Evolutionary conservation across 2,329 filamentous ascomycete species (phyloP), one percentile per base, ranked within the genome.

Genomic region (Ceratocystis alfenasii): DNA sequence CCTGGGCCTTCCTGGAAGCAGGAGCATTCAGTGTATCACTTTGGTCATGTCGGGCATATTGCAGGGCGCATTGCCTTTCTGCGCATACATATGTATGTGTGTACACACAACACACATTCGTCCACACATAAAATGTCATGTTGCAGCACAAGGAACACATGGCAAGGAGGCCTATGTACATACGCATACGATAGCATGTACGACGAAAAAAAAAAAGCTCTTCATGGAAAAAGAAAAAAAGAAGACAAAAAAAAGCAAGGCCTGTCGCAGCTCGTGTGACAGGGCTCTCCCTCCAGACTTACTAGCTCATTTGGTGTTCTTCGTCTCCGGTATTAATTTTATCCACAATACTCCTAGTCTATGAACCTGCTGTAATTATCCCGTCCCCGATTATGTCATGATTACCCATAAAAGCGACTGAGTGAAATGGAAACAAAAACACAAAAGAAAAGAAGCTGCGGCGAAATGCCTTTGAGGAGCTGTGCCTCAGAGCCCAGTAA

Each of bases 91-190:
- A 50, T 20, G n/a, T 25, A 20, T 28, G 48, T 28, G 28, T 28
- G 48, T 53, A 53, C 22, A 15, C 25, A 25, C 22, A 25, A 41
- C 36, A 41, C 36, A 41, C 10, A 41, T 41, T 41, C 12, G 36
- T 12, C 36, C 12, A 15, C 36, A 41, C 12, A 41, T 41, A 41
- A 15, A 41, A 41, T 41, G 36, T n/a, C 48, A 53, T 53, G 48
- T 53, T 25, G 48, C 48, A 25, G 20, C 48, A 53, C 48, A 53
- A 53, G 48, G 48, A 53, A 25, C 48, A 53, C 48, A 53, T 53
- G 48, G 48, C 20, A 53, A 22, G 48, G n/a, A 25, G 22, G 48
- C 25, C 48, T 53, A 53, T 41, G 36, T 41, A 41, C 36, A 41
- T 15, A 41, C 36, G 36, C 48, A 53, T 53, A 53, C 48, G 48